Evolutionary conservation across 1,139 yeast genomes (phyloP), one percentile per base, ranked within the genome.

Genomic region (Hanseniaspora gamundiae): DNA sequence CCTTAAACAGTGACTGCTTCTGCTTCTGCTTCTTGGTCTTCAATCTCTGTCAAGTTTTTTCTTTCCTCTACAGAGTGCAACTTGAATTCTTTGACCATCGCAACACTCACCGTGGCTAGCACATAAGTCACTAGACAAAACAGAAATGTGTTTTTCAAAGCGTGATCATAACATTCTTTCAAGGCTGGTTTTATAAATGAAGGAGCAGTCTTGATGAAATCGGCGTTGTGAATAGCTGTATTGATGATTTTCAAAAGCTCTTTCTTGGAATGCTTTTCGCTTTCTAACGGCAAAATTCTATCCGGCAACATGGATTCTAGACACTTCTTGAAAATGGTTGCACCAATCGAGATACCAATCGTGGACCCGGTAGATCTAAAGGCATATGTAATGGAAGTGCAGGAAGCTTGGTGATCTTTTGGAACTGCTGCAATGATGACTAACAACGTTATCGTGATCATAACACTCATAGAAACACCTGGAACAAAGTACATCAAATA

Each of bases 331-430:
- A 81, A 80, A 26, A 80, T 67, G 2, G 87, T 80, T 6, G 81
- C 74, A 0, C 83, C 81, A 33, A 78, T 57, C 0, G 88, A 69
- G 4, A 81, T 84, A 19, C 88, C 88, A 42, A 79, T 59, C 0
- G 87, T 79, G 1, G 85, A 78, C 0, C 88, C 91, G 5, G 82
- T 75, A 2, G 87, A 78, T 52, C 88, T 67, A 63, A 79, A 80
- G 3, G 84, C 78, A 58, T 81, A 81, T 52, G 80, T 85, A 48
- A 81, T 80, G 1, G 86, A 78, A 0, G 91, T 81, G 0, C 84
- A 74, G 7, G 81, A 73, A 4, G 88, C 88, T 59, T 80, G 88
- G 51, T 68, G 71, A 49, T 75, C 73, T 35, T 63, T 66, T 2
- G 83, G 82, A 14, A 71, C 76, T 1, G 76, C 72, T 0, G 86